Conservation (phyloP, 352 stramenopile genomes). For the Phytopythium sindhum region DNA sequence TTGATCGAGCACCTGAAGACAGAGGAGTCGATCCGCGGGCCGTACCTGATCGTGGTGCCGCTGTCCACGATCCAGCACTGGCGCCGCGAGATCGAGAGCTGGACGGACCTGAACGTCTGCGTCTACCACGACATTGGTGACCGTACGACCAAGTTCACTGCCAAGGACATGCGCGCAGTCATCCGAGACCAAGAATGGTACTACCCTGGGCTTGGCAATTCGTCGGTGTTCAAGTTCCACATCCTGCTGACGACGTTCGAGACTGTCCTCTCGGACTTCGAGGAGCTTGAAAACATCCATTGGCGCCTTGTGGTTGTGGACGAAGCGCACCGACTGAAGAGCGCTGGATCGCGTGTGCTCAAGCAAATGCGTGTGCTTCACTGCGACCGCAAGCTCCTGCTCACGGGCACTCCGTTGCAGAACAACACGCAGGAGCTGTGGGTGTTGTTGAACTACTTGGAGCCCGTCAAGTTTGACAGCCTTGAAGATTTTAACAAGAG, state of each 20-base stretch:
- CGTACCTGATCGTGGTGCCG: constrained; percentile 84
- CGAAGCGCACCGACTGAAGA: constrained; percentile 83
- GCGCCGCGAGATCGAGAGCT: constrained; percentile 86
- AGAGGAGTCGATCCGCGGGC: constrained; percentile 80
- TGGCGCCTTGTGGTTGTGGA: constrained; percentile 82
- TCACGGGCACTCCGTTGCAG: constrained; percentile 97
- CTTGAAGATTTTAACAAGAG: constrained; percentile 89
- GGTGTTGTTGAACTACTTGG: constrained; percentile 96
- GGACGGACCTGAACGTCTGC: constrained; percentile 98
- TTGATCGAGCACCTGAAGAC: constrained; percentile 89
- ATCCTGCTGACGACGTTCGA: constrained; percentile 83
- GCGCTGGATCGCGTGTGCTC: constrained; percentile 70
- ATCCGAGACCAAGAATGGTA: constrained; percentile 89
- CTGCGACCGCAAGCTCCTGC: constrained; percentile 89
- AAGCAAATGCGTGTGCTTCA: constrained; percentile 86
- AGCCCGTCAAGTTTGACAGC: constrained; percentile 91
- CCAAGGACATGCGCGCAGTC: constrained; percentile 84
- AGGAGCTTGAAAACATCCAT: constrained; percentile 85
- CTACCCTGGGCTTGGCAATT: constrained; percentile 86
- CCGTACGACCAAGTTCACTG: constrained; percentile 70
- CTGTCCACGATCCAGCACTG: constrained; percentile 88
- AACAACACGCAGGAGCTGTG: constrained; percentile 97
- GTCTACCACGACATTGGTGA: constrained; percentile 97
- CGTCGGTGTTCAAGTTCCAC: constrained; percentile 91
- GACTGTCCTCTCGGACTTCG: constrained; percentile 79